A percentile compares a stretch with the other conserved stretches of the same genome.
phyloP scores from a whole-genome alignment of 2,329 filamentous ascomycete genomes.

The Erysiphe pulchra region DNA sequence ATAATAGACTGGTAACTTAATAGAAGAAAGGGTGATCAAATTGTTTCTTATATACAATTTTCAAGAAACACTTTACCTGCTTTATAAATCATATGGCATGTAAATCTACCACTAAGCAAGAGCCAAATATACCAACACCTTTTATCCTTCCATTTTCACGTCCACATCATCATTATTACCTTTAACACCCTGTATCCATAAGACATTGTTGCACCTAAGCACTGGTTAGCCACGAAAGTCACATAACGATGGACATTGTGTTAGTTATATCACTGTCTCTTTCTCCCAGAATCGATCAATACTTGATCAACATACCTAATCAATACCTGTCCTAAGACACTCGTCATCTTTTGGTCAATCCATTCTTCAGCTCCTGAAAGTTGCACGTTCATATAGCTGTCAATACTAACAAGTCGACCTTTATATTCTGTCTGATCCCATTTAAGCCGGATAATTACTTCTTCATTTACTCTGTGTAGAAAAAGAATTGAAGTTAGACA shows the following conservation, averaged over 20 bases:
- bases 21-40: too few species aligned
- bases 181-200: slow-evolving; percentile 52
- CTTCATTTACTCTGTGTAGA: slow-evolving; percentile 40
- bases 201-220: slow-evolving; percentile 75
- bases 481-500: too few species aligned
- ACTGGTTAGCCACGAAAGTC: background rate
- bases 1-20: too few species aligned
- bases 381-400: slow-evolving; percentile 98
- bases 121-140: too few species aligned
- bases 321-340: slow-evolving; percentile 67
- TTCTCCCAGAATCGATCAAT: background rate
- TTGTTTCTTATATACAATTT: too few species aligned
- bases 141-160: slow-evolving; percentile 28
- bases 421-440: slow-evolving; percentile 98
- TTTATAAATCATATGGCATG: too few species aligned
- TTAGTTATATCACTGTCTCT: background rate
- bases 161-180: slow-evolving; percentile 22
- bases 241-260: too few species aligned
- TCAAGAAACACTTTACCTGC: too few species aligned
- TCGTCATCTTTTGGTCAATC: slow-evolving; percentile 66
- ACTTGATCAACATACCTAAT: slow-evolving; percentile 37
- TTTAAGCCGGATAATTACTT: slow-evolving; percentile 80
- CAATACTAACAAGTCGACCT: slow-evolving; percentile 71
- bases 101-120: too few species aligned
- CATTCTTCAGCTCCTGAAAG: slow-evolving; percentile 77